phyloP scores from a whole-genome alignment of 2,329 filamentous ascomycete species.

The Trichoderma sp. region DNA sequence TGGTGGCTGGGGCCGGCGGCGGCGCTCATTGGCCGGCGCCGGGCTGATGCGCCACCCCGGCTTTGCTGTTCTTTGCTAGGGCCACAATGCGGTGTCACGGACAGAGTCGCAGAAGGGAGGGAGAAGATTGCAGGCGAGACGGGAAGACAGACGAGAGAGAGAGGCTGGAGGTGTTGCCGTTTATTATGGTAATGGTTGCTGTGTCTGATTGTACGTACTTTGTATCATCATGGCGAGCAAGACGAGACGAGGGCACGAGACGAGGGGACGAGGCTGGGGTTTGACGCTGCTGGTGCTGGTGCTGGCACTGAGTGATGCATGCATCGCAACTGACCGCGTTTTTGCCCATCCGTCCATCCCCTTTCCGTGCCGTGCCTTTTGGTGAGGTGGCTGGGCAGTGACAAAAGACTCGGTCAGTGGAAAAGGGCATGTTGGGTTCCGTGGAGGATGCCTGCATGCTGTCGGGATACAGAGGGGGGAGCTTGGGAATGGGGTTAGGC shows the following conservation, averaged over 20 bases:
- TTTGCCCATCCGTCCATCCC: slow-evolving; percentile 9
- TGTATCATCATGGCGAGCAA: not conserved
- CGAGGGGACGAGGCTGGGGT: slow-evolving; percentile 2
- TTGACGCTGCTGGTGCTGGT: not conserved
- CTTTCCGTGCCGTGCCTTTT: not conserved
- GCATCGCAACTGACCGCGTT: slow-evolving; percentile 24
- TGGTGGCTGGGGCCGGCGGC: slow-evolving; percentile 3
- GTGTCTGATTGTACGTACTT: too few species aligned
- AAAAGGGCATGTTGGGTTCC: not conserved
- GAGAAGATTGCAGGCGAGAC: not conserved
- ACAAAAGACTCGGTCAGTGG: slow-evolving; percentile 6
- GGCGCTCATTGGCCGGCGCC: slow-evolving; percentile 10
- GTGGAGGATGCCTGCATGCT: slow-evolving; percentile 21
- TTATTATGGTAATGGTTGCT: slow-evolving; percentile 7
- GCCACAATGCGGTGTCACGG: slow-evolving; percentile 25
- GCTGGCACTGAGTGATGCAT: not conserved
- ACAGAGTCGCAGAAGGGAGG: not conserved
- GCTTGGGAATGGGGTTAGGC: not conserved
- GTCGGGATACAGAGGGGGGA: not conserved
- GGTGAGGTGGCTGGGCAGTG: not conserved
- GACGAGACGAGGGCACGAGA: slow-evolving; percentile 4
- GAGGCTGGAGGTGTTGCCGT: not conserved
- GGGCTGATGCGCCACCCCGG: slow-evolving; percentile 7
- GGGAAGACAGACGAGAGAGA: not conserved
- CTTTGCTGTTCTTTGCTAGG: slow-evolving; percentile 4